A percentile compares a stretch with the other conserved stretches of the same genome.
Conservation (phyloP, 2,329 filamentous ascomycete genomes). For the Pseudogymnoascus sp. region DNA sequence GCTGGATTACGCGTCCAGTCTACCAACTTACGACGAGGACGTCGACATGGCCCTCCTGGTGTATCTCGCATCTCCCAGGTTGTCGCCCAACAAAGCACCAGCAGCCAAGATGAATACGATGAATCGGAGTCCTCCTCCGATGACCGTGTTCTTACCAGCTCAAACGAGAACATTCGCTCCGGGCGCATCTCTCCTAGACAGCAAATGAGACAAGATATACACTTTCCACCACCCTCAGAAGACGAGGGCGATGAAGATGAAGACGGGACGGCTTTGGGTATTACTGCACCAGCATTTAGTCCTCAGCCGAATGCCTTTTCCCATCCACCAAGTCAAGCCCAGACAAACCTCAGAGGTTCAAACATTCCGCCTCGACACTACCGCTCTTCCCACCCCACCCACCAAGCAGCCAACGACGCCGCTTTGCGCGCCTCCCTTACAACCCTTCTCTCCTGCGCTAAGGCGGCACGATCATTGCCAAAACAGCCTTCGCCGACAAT, state of each 20-base stretch:
- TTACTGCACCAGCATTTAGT: slow-evolving; percentile 50
- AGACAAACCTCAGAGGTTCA: slow-evolving; percentile 24
- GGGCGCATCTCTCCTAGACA: slow-evolving; percentile 21
- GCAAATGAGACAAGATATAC: slow-evolving; percentile 25
- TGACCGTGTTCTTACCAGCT: slow-evolving; percentile 56
- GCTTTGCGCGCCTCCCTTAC: slow-evolving; percentile 89
- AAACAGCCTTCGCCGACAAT: slow-evolving; percentile 40
- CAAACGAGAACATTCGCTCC: slow-evolving; percentile 43
- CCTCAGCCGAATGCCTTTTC: slow-evolving; percentile 91
- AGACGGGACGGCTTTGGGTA: slow-evolving; percentile 72
- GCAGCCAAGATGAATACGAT: slow-evolving; percentile 90
- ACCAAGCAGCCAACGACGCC: slow-evolving; percentile 85
- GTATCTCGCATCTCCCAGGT: slow-evolving; percentile 30
- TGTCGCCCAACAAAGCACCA: slow-evolving; percentile 42
- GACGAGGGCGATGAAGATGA: slow-evolving; percentile 58
- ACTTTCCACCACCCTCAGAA: slow-evolving; percentile 19
- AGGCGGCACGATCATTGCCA: slow-evolving; percentile 73
- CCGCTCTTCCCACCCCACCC: slow-evolving; percentile 36
- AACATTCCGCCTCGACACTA: slow-evolving; percentile 30
- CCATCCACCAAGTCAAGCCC: slow-evolving; percentile 58
- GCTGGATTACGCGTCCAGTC: slow-evolving; percentile 73
- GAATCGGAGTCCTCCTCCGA: slow-evolving; percentile 88
- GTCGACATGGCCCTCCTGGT: slow-evolving; percentile 36
- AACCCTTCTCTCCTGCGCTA: slow-evolving; percentile 88
- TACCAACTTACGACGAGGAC: slow-evolving; percentile 53